Percentiles rank a stretch among this genome's conserved stretches.
Evolutionary conservation across 1,284 basidiomycete species (phyloP).

Genomic region (Sanguinoderma infundibulare): DNA sequence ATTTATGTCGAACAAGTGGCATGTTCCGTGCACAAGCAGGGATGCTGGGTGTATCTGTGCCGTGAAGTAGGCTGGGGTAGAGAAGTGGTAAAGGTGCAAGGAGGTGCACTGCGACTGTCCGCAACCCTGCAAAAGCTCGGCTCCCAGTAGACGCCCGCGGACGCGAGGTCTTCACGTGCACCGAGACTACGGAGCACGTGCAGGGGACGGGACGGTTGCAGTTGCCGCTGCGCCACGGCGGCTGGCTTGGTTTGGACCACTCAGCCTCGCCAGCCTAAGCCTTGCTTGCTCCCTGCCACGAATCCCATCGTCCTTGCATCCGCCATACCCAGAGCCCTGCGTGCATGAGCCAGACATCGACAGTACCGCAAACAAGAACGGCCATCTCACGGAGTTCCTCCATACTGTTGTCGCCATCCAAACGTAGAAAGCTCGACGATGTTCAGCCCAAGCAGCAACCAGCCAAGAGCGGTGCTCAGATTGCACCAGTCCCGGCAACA

Average conservation of each 20-base stretch:
- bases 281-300: background rate
- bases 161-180: slow-evolving; percentile 3
- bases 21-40: slow-evolving; percentile 6
- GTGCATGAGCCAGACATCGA: slow-evolving; percentile 20
- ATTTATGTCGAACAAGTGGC: background rate
- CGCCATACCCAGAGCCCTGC: background rate
- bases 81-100: background rate
- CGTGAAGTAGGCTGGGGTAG: background rate
- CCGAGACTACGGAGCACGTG: background rate
- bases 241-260: background rate
- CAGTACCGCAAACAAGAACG: slow-evolving; percentile 7
- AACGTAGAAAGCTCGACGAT: slow-evolving; percentile 9
- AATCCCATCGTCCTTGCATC: background rate
- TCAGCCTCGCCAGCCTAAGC: slow-evolving; percentile 29
- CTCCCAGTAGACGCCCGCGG: background rate
- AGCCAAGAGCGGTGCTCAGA: background rate
- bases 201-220: background rate
- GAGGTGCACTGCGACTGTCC: background rate
- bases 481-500: background rate
- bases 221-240: too few species aligned
- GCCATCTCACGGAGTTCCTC: slow-evolving; percentile 14
- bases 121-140: background rate
- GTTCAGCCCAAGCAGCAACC: background rate
- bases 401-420: slow-evolving; percentile 19
- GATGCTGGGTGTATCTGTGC: background rate